Evolutionary conservation across 306 rosid genomes (phyloP).

Genomic region (peach (Prunus persica)): Prunus_persica_NCBIv2 NC_034012.1:10053501-10054000

Average conservation of each 20-base stretch:
- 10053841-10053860: neutral
- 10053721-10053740: neutral
- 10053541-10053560: neutral
- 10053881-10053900: conserved; percentile 28
- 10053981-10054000: conserved; percentile 50
- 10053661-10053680: neutral
- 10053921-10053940: conserved; percentile 36
- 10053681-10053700: neutral
- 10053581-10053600: neutral
- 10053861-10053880: conserved; percentile 3
- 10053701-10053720: too few relatives aligned
- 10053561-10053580: neutral
- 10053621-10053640: neutral
- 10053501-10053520: neutral
- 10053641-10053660: neutral
- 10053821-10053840: neutral
- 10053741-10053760: neutral
- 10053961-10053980: conserved; percentile 40
- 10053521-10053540: neutral
- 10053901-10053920: conserved; percentile 29
- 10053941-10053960: conserved; percentile 56
- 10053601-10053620: neutral
- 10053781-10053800: neutral
- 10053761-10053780: neutral
- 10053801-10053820: neutral